Percentiles rank a stretch among this genome's conserved stretches.
Evolutionary conservation across 1,284 basidiomycete species (phyloP).

Genomic region (Ustanciosporium gigantosporum): DNA sequence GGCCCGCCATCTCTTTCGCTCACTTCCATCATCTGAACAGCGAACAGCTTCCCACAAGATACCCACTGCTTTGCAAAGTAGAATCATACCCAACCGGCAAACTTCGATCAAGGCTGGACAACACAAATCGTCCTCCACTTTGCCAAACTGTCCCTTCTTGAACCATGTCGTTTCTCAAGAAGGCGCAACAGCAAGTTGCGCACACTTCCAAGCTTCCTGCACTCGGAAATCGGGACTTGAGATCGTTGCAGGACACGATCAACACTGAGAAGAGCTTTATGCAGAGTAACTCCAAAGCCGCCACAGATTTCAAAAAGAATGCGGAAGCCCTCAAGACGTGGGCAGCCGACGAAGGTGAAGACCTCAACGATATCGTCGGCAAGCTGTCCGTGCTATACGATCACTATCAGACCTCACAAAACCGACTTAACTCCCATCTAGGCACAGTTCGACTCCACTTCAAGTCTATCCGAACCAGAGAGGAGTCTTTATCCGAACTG

Average conservation of each 20-base stretch:
- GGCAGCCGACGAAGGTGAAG: constrained; percentile 84
- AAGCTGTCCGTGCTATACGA: constrained; percentile 74
- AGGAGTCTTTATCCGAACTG: constrained; percentile 80
- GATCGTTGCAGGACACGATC: constrained; percentile 83
- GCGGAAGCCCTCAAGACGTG: constrained; percentile 76
- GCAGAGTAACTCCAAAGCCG: constrained; percentile 71
- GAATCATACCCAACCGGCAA: too few species aligned
- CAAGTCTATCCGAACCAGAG: constrained; percentile 74
- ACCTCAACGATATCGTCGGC: constrained; percentile 76
- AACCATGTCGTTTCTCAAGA: constrained; percentile 55
- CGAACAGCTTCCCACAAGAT: too few species aligned
- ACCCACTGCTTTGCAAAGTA: too few species aligned
- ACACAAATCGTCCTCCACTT: too few species aligned
- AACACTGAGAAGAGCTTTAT: constrained; percentile 83
- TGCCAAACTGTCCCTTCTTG: too few species aligned
- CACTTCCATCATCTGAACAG: too few species aligned
- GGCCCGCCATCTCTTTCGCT: too few species aligned
- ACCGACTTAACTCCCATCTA: constrained; percentile 75
- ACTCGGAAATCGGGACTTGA: constrained; percentile 78
- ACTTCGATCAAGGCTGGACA: too few species aligned
- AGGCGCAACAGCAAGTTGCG: constrained; percentile 66
- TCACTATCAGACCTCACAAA: constrained; percentile 73
- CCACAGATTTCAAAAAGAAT: constrained; percentile 71
- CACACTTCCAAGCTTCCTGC: constrained; percentile 76
- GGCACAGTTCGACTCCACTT: constrained; percentile 70